Evolutionary conservation across 768 basidiomycete genomes (phyloP), one percentile per base, ranked within the genome.

Genomic region (Multifurca ochricompacta): DNA sequence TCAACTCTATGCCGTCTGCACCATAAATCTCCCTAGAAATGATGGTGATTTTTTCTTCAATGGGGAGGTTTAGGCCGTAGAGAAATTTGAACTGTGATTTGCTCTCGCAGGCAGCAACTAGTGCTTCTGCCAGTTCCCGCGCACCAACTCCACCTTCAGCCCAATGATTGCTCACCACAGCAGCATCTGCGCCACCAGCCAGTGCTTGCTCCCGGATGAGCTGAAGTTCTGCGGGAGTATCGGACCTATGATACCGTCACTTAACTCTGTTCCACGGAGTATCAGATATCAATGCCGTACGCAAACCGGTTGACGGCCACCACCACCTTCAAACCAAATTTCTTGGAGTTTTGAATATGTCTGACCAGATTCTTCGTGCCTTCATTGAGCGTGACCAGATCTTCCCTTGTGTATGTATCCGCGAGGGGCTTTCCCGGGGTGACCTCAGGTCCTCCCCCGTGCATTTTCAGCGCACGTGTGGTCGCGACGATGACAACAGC

Each of bases 381-480:
- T 67, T 89, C 87, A 68, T 83, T 83, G 51, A 99, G 82, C 10
- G 82, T 89, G 55, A 85, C 85, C 46, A 97, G 77, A 66, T 97
- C 83, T 73, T 98, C 95, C 67, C 87, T 86, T 56, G 89, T 91
- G 70, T 99, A 99, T 39, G 90, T 92, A 43, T 90, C 90, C 60
- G 88, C 86, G 37, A 98, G 79, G 21, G 94, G 80, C 69, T 96
- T 97, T 47, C 95, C 95, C 25, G 95, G 95, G 2, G 89, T 88
- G 49, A 98, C 94, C 23, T 96, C 93, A 5, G 95, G 95, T 55
- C 89, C 96, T 56, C 95, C 95, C 39, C 95, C 95, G 67, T 99
- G 95, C 95, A 99, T 99, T 79, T 98, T 99, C 58, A 99, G 74
- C 19, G 95, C 95, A 61, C 95, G 87, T 27, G 95, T 93, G 4